Base-by-base conservation (phyloP, 2,329 filamentous ascomycete species). In the Verticillium longisporum region DNA sequence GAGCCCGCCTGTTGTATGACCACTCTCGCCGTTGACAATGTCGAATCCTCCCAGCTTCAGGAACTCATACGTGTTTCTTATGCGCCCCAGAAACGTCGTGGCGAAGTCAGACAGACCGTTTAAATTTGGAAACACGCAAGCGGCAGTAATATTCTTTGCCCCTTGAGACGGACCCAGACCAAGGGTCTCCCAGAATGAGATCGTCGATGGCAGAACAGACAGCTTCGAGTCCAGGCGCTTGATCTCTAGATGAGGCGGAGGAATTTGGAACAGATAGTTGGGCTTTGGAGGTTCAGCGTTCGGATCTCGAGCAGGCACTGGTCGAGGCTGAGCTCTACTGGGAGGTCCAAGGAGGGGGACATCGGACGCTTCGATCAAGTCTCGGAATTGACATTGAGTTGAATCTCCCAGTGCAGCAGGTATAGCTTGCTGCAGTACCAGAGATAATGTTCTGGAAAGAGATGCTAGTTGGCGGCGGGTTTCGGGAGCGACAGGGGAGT, bases 151-250 rank as follows among this genome's bases (percentile, higher is more conserved):
- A 63, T 94, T 85, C 71, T 96, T 96, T 7, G 79, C 69, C 0
- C 90, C 89, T 62, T 85, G 85, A 9, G 85, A 84, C 3, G 91
- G 91, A 1, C 85, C 85, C 1, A 96, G 79, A 0, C 90, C 89
- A 18, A 96, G 77, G 56, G 88, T 87, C 69, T 95, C 91, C 92
- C 91, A 96, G 69, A 95, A 96, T 1, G 82, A 77, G 21, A 94
- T 77, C 0, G 90, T 88, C 0, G 90, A 84, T 1, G 91, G 89
- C 26, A 94, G 78, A 45, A 96, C 79, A 11, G 92, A 91, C 61
- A 92, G 82, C 56, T 83, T 84, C 1, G 82, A 81, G 45, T 92
- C 88, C 26, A 86, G 84, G 59, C 91, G 82, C 57, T 88, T 87
- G 11, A 96, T 78, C 65, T 91, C 87, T 41, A 95, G 77, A 68